Evolutionary conservation across 257 asterid species (phyloP), one percentile per base, ranked within the genome.

Genomic region (Penstemon eatonii): DNA sequence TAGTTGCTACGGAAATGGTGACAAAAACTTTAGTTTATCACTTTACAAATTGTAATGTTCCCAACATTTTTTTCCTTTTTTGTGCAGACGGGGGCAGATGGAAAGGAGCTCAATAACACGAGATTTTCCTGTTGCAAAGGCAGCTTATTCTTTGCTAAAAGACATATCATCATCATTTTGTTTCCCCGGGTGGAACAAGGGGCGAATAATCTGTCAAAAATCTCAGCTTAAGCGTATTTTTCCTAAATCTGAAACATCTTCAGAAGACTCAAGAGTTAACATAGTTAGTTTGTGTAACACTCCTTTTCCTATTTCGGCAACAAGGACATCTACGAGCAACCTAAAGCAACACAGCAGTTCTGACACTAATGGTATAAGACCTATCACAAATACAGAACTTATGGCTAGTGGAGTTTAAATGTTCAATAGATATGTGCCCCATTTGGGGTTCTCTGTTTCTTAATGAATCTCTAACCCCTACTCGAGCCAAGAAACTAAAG

Each of bases 151-250:
- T 46, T 84, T 93, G 75, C 88, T 93, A 41, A 88, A 83, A 75
- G 92, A 93, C 42, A 73, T 90, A 66, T 90, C 96, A 54, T 63
- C 99, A 40, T 78, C 92, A 53, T 93, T 93, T 69, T 66, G 85
- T 81, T 90, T 79, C 75, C 95, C 98, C 5, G 95, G 91, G 46
- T 90, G 97, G 97, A 90, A 86, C 66, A 90, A 87, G 84, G 96
- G 95, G n/a, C 76, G 98, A 61, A 88, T 93, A 54, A 73, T 84
- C 74, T 90, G 98, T 68, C 98, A 84, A 69, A 85, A 82, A 76
- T 55, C 97, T 73, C 96, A 87, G 77, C 89, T 93, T 13, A 90
- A 88, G 79, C 93, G 89, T 10, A 8, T 79, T 39, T 80, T 88
- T 61, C 70, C 87, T 4, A 78, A 73, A 50, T 39, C 51, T 7